phyloP scores from a whole-genome alignment of 345 rosid genomes.

The Eucalyptus pauciflora region DNA sequence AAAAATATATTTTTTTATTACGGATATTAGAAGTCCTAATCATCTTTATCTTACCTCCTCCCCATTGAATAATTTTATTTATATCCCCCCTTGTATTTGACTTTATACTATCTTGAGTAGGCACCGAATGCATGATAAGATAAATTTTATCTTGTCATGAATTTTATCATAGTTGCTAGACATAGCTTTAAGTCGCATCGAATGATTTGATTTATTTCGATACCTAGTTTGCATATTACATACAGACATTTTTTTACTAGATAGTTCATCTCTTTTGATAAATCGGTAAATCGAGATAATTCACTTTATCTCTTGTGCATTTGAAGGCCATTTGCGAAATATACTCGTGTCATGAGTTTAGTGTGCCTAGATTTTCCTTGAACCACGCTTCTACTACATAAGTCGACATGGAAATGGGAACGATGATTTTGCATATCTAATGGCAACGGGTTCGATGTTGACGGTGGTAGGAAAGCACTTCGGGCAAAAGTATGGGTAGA shows the following conservation, averaged over 20 bases:
- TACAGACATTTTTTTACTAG: rapidly evolving
- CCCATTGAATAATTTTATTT: rapidly evolving
- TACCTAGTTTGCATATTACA: not conserved
- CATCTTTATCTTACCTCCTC: rapidly evolving
- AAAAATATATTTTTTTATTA: rapidly evolving
- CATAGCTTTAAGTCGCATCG: rapidly evolving
- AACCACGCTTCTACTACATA: not conserved
- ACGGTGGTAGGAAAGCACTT: not conserved
- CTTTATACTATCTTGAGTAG: rapidly evolving
- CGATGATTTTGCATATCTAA: not conserved
- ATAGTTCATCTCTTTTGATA: rapidly evolving
- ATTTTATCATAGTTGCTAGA: too few species aligned
- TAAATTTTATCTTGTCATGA: rapidly evolving
- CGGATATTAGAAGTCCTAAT: rapidly evolving
- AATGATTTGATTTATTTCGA: rapidly evolving
- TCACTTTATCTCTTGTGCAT: not conserved
- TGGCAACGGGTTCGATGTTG: rapidly evolving
- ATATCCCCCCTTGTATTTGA: rapidly evolving
- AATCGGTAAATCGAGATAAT: not conserved
- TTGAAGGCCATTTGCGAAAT: not conserved
- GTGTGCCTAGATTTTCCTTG: not conserved
- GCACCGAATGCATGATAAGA: rapidly evolving
- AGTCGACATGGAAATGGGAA: not conserved
- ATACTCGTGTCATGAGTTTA: rapidly evolving
- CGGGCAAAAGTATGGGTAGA: not conserved